These are phyloP conservation scores for Mortierella sp. DNA, from an alignment of 371 early-diverging fungal species.

Conservation along the genomic window DNA sequence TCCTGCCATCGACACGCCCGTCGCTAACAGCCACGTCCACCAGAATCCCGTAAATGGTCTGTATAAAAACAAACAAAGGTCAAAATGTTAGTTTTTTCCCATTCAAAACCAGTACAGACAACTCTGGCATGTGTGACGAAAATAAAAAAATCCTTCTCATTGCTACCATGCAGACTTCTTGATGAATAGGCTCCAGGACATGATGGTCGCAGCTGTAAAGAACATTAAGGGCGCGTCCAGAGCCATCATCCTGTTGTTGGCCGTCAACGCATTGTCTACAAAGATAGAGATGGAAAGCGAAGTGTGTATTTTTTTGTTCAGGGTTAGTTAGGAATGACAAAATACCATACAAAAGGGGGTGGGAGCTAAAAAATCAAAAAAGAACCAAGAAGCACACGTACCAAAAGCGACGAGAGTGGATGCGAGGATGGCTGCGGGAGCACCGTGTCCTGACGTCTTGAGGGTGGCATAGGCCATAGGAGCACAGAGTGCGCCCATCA, in stretches of 20 bases:
- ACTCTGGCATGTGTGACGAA: background rate
- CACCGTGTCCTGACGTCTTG: constrained; percentile 27
- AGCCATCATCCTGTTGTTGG: constrained; percentile 87
- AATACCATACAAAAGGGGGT: background rate
- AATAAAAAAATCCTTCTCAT: background rate
- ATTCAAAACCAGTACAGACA: background rate
- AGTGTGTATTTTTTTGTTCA: too few species aligned
- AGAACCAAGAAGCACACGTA: too few species aligned
- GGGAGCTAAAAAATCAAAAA: background rate
- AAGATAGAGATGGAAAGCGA: too few species aligned
- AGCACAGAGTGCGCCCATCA: constrained; percentile 27
- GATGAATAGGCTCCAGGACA: constrained; percentile 80
- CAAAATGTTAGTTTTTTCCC: background rate
- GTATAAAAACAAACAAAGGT: background rate
- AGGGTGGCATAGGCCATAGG: constrained; percentile 33
- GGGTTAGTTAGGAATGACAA: background rate
- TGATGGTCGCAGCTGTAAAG: constrained; percentile 77
- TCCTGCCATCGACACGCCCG: constrained; percentile 11
- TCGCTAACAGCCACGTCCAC: constrained; percentile 26
- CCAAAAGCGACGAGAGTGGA: constrained; percentile 33
- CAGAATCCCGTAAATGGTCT: constrained; percentile 19
- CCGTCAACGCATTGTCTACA: constrained; percentile 85
- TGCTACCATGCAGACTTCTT: constrained; percentile 67
- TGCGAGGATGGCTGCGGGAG: constrained; percentile 24
- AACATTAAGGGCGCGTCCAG: constrained; percentile 89